phyloP scores from a whole-genome alignment of 345 rosid genomes.

The Orychophragmus violaceus region DNA sequence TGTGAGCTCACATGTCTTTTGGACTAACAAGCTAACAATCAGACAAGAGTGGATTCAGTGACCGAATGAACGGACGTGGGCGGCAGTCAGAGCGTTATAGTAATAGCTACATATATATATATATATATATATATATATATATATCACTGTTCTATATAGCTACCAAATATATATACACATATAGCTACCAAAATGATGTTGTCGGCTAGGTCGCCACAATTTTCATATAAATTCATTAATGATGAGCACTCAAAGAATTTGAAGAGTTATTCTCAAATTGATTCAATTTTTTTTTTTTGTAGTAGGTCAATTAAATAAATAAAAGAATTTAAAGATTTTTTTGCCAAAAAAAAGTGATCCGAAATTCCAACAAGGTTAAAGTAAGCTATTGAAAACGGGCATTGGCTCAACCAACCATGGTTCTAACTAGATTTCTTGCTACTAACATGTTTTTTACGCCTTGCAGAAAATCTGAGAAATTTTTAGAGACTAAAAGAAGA shows the following conservation, averaged over 20 bases:
- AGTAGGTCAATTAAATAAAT: neutral
- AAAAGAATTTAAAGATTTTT: neutral
- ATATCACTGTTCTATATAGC: neutral
- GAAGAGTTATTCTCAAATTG: neutral
- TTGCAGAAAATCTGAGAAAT: neutral
- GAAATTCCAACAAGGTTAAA: neutral
- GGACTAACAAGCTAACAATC: too few relatives aligned
- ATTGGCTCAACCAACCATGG: neutral
- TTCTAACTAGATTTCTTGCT: constrained; percentile 10
- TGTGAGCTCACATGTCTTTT: too few relatives aligned
- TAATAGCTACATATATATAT: too few relatives aligned
- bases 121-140: neutral
- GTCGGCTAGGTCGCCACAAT: neutral
- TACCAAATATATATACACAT: neutral
- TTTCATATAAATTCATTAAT: neutral
- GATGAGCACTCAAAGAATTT: neutral
- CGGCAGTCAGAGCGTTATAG: too few relatives aligned
- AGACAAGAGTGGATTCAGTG: too few relatives aligned
- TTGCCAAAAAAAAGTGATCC: neutral
- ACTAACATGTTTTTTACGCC: neutral
- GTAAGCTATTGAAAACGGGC: neutral
- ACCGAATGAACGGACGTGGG: too few relatives aligned
- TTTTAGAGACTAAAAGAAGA: neutral
- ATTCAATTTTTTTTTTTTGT: neutral
- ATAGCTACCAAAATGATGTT: neutral